These are phyloP conservation scores for Phlyctochytrium arcticum DNA, from an alignment of 192 early-diverging fungal species.

Conservation along the genomic window DNA sequence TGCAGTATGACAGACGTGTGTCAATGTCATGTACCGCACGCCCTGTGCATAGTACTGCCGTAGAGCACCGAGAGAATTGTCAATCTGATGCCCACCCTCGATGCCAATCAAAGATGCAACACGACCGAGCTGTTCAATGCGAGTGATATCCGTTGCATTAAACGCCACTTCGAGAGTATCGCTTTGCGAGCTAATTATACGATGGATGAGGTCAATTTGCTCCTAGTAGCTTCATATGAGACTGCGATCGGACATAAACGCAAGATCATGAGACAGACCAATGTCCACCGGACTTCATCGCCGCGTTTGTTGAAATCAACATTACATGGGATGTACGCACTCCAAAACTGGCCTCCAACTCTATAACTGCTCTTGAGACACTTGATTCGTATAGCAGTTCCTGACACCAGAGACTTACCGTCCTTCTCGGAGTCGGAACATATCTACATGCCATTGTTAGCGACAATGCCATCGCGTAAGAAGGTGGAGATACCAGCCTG, in stretches of 20 bases:
- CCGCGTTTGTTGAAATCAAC: slow-evolving; percentile 8
- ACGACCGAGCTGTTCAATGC: slow-evolving; percentile 34
- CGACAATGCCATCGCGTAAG: background rate
- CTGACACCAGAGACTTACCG: slow-evolving; percentile 7
- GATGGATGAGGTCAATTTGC: slow-evolving; percentile 62
- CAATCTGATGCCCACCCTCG: slow-evolving; percentile 66
- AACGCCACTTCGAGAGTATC: slow-evolving; percentile 41
- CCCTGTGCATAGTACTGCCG: slow-evolving; percentile 54
- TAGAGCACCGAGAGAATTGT: slow-evolving; percentile 51
- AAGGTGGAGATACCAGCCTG: slow-evolving; percentile 3
- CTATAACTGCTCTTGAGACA: background rate
- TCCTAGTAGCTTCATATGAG: too few relatives aligned
- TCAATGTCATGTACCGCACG: slow-evolving; percentile 66
- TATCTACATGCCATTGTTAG: slow-evolving; percentile 26
- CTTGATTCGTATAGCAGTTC: background rate
- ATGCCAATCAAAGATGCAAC: slow-evolving; percentile 63
- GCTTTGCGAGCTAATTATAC: slow-evolving; percentile 46
- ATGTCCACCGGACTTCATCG: slow-evolving; percentile 27
- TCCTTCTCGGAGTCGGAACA: slow-evolving; percentile 28
- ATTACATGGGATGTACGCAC: slow-evolving; percentile 31
- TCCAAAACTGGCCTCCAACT: slow-evolving; percentile 39
- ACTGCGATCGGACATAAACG: background rate
- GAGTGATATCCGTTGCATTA: slow-evolving; percentile 40
- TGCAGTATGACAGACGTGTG: slow-evolving; percentile 60
- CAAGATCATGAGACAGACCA: slow-evolving; percentile 5